Base-by-base conservation (phyloP, 495 filamentous ascomycete species). In the Friedmanniomyces endolithicus region DNA sequence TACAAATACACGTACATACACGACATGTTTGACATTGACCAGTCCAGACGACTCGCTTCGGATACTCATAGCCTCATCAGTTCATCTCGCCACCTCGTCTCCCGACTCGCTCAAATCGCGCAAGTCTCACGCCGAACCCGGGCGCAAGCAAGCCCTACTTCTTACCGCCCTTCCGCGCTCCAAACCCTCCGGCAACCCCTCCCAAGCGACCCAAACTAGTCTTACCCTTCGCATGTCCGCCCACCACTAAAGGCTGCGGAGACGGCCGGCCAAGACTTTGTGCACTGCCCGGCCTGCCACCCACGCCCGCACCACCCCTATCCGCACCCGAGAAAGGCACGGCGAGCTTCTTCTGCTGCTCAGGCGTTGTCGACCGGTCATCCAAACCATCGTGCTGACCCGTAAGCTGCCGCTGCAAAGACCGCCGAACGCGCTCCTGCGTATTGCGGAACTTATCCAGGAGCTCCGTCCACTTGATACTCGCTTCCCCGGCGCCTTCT, bases 391-490 rank as follows among this genome's bases (percentile, higher is more conserved):
- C 54, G 29, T 40, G 17, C 11, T 63, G 57, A 6, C 64, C 63
- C 11, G 59, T 67, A 9, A 58, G 49, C 19, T 58, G 23, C 23
- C 53, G 59, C 53, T 74, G 70, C 58, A 79, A 74, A 16, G 74
- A 59, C 49, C 78, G 68, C 27, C 82, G 73, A 23, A 86, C 84
- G 29, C 78, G 79, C 55, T 99, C 94, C 64, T 99, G 92, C 19
- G 90, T 88, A 22, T 72, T 74, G 57, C 85, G 85, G 68, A 97
- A 99, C 64, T 95, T 96, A 54, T 97, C 92, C n/a, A 99, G 79
- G 17, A 99, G 78, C 55, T 99, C 94, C 14, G 76, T 78, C 92
- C 92, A 99, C 48, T 83, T 81, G 64, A 98, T 92, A 43, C 76
- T 78, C 39, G 80, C 82, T 48, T 95, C 90, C 37, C 81, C 82